Percentiles rank a stretch among this genome's conserved stretches.
phyloP scores from a whole-genome alignment of 1,139 yeast species.

The Magnusiomyces clavatus region DNA sequence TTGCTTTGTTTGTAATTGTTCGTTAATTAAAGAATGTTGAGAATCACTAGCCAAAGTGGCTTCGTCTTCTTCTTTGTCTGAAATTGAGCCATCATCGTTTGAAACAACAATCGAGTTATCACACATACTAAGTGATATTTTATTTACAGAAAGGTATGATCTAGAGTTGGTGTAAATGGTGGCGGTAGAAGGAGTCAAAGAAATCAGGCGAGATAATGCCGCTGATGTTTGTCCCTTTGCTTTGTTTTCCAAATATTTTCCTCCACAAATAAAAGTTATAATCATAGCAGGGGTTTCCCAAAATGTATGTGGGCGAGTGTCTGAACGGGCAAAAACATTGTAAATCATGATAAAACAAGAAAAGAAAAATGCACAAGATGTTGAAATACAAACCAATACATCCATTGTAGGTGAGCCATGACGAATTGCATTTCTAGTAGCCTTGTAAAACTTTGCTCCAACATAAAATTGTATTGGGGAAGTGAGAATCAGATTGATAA shows the following conservation, averaged over 20 bases:
- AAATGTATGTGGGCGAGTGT: constrained; percentile 53
- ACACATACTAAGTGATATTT: neutral
- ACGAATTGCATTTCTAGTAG: constrained; percentile 56
- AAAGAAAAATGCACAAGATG: constrained; percentile 68
- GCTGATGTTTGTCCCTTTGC: constrained; percentile 94
- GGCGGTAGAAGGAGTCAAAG: constrained; percentile 75
- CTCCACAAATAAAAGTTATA: constrained; percentile 72
- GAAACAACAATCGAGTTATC: neutral
- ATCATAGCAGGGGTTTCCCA: constrained; percentile 89
- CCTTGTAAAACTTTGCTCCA: constrained; percentile 56
- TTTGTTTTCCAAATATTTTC: constrained; percentile 82
- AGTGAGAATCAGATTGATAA: constrained; percentile 56
- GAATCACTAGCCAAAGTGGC: neutral
- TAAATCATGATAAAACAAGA: constrained; percentile 54
- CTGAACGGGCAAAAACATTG: constrained; percentile 32
- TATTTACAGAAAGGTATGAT: constrained; percentile 13
- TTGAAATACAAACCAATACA: constrained; percentile 76
- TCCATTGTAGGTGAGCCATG: constrained; percentile 93
- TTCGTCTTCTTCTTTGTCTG: neutral
- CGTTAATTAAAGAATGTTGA: too few species aligned
- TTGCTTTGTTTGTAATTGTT: constrained; percentile 21
- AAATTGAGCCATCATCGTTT: neutral
- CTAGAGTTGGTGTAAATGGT: constrained; percentile 37
- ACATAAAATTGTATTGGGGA: constrained; percentile 62
- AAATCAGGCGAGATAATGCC: constrained; percentile 71